phyloP scores from a whole-genome alignment of 2,329 filamentous ascomycete genomes.

The Sporothrix euskadiensis region DNA sequence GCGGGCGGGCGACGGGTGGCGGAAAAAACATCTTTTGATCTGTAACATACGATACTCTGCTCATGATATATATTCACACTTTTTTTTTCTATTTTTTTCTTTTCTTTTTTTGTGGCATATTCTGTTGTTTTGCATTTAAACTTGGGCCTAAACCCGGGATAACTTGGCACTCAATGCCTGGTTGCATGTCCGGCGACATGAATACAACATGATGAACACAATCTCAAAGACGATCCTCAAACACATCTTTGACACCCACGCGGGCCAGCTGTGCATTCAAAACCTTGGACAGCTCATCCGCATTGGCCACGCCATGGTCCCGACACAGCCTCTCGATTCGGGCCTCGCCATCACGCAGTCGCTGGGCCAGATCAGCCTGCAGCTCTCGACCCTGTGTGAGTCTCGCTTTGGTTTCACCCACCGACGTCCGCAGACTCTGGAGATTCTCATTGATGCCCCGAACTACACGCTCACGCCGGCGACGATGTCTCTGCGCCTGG shows the following conservation, averaged over 20 bases:
- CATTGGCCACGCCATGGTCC: conserved; percentile 14
- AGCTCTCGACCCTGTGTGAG: conserved; percentile 20
- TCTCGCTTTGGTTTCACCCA: conserved; percentile 23
- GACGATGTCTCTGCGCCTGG: neutral
- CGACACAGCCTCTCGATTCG: conserved; percentile 26
- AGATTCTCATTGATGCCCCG: conserved; percentile 34
- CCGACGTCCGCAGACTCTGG: conserved; percentile 27
- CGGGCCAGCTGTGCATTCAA: neutral
- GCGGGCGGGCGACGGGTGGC: neutral
- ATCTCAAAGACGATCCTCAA: neutral
- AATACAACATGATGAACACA: neutral
- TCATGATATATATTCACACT: conserved; percentile 29
- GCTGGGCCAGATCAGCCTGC: conserved; percentile 23
- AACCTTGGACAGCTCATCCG: conserved; percentile 4
- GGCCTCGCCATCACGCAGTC: conserved; percentile 20
- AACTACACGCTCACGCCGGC: conserved; percentile 21
- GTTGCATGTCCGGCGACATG: neutral
- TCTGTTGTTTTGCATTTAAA: neutral
- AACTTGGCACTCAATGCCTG: neutral
- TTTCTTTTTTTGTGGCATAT: neutral
- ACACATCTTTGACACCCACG: neutral
- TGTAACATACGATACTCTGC: conserved; percentile 32
- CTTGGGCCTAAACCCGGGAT: neutral
- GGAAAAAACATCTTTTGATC: neutral
- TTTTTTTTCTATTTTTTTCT: neutral